These are phyloP conservation scores for Inonotus hispidus DNA, from an alignment of 1,284 basidiomycete genomes.

Conservation along the genomic window DNA sequence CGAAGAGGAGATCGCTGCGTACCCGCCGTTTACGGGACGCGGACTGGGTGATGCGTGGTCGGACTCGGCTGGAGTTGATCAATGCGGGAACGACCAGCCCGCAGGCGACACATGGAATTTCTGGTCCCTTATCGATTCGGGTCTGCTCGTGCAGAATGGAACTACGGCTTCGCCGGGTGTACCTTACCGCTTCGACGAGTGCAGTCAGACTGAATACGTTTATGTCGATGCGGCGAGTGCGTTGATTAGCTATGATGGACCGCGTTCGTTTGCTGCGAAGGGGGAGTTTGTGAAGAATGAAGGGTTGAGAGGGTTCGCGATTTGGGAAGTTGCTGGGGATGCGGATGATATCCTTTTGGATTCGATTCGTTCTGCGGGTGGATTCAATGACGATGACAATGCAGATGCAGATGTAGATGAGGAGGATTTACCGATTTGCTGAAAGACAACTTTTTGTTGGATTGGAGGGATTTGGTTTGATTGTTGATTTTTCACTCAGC, in stretches of 20 bases:
- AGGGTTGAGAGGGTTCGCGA: slow-evolving; percentile 52
- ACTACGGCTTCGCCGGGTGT: slow-evolving; percentile 40
- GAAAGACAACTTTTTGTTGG: not conserved
- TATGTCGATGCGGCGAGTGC: slow-evolving; percentile 48
- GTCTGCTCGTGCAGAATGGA: slow-evolving; percentile 50
- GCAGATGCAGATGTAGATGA: too few relatives aligned
- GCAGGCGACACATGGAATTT: slow-evolving; percentile 52
- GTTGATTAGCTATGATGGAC: slow-evolving; percentile 59
- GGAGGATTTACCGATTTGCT: not conserved
- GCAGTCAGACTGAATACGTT: slow-evolving; percentile 66
- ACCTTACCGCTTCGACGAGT: slow-evolving; percentile 49
- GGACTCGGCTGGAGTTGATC: slow-evolving; percentile 39
- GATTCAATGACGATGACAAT: slow-evolving; percentile 19
- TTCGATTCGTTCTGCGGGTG: slow-evolving; percentile 38
- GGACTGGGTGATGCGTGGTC: slow-evolving; percentile 56
- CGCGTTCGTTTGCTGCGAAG: slow-evolving; percentile 52
- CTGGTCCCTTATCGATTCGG: slow-evolving; percentile 49
- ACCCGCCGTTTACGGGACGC: slow-evolving; percentile 43
- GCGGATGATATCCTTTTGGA: slow-evolving; percentile 48
- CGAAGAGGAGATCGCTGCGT: slow-evolving; percentile 35
- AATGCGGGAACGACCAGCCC: slow-evolving; percentile 43
- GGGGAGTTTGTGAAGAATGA: slow-evolving; percentile 48
- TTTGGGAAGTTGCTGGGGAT: slow-evolving; percentile 63
- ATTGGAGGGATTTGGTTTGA: too few relatives aligned
- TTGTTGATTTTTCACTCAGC: too few relatives aligned